phyloP scores from a whole-genome alignment of 148 eudicot genomes.

The Polygonum aviculare region DNA sequence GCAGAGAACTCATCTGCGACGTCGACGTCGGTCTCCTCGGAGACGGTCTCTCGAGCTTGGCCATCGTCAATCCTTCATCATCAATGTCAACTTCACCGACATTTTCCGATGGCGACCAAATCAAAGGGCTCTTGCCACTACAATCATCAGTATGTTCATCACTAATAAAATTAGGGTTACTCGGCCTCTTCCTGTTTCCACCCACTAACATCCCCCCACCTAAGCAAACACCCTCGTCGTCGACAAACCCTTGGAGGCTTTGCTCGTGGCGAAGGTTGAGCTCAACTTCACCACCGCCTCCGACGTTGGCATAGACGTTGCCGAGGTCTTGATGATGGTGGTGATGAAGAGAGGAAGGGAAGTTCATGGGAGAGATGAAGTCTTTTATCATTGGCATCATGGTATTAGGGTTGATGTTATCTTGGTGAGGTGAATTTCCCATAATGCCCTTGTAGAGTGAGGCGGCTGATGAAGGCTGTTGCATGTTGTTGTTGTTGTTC shows the following conservation, averaged over 20 bases:
- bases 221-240: too few species aligned
- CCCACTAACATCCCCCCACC: too few species aligned
- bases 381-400: slow-evolving; percentile 35
- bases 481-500: slow-evolving; percentile 29
- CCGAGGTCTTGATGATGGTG: slow-evolving; percentile 22
- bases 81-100: slow-evolving; percentile 30
- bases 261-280: slow-evolving; percentile 7
- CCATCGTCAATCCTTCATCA: not conserved
- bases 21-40: not conserved
- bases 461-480: not conserved
- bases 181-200: slow-evolving; percentile 32
- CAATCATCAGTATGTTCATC: slow-evolving; percentile 12
- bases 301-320: slow-evolving; percentile 45
- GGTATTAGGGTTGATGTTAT: slow-evolving; percentile 8
- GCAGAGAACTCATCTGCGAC: not conserved
- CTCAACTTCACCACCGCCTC: slow-evolving; percentile 25
- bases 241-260: slow-evolving; percentile 4
- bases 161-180: slow-evolving; percentile 18
- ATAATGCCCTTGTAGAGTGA: not conserved
- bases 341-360: slow-evolving; percentile 64
- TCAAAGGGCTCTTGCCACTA: slow-evolving; percentile 43
- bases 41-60: slow-evolving; percentile 2
- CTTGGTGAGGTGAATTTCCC: slow-evolving; percentile 4
- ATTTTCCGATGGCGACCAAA: slow-evolving; percentile 44
- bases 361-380: slow-evolving; percentile 31